Base-by-base conservation (phyloP, 2,329 filamentous ascomycete genomes). In the Rachicladosporium sp. region DNA sequence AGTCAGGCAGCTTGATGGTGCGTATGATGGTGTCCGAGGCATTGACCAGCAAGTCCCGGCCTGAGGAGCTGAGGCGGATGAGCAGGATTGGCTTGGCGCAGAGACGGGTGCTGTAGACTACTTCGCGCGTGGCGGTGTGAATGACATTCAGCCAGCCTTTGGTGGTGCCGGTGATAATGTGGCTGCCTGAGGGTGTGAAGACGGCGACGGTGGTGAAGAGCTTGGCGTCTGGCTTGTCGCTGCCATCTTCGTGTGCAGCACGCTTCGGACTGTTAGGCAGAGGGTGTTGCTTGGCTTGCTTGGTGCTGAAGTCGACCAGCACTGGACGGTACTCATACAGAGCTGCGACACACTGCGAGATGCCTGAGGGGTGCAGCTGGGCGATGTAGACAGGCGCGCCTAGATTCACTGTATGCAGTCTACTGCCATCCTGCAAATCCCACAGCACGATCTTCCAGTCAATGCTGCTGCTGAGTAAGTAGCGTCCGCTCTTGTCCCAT, bases 91-190 rank as follows among this genome's bases (percentile, higher is more conserved):
- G 82, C 27, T 87, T 87, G 50, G 77, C 78, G 54, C 86, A 93
- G 40, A 95, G 76, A 49, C 91, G 85, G 40, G 82, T 87, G 10
- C 87, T 93, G 66, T 91, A 88, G 50, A 94, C 85, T 8, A 89
- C 85, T 46, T 84, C 76, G 55, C 76, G 78, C 0, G 84, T 84
- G 45, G 76, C 73, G 2, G 82, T 80, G 51, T 93, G 84, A 55
- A 98, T 91, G 45, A 98, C 84, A 62, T 98, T 98, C 44, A 98
- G 71, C 71, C 86, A 93, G 41, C 91, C 91, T 61, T 95, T 96
- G 51, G 81, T 95, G 4, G 91, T 98, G 31, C 87, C 93, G 1
- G 87, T 78, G 29, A 98, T 74, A 45, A 98, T 86, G 60, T 96
- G 85, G 34, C 88, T 80, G 36, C 91, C 91, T 0, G 79, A 74